A percentile compares a stretch with the other conserved stretches of the same genome.
Evolutionary conservation across 768 basidiomycete genomes (phyloP).

Genomic region (Lactarius sp.): DNA sequence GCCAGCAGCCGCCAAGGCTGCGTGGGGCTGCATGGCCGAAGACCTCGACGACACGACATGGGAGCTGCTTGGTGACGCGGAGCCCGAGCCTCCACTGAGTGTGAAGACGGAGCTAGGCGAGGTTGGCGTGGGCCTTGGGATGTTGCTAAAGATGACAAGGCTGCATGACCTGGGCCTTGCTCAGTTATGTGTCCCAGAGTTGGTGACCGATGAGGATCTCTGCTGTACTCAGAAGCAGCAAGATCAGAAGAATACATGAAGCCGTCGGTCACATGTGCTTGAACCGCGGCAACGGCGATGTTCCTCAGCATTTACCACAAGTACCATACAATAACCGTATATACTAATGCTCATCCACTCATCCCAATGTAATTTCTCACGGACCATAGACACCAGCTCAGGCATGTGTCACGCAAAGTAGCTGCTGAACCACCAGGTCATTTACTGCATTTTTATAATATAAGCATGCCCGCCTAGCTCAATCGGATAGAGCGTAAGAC

Average conservation of each 20-base stretch:
- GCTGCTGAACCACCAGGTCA: too few species aligned
- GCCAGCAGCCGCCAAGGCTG: conserved; percentile 55
- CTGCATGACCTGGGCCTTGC: conserved; percentile 68
- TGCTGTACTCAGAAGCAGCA: neutral
- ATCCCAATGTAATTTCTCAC: neutral
- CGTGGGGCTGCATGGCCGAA: conserved; percentile 65
- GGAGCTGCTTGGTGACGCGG: conserved; percentile 46
- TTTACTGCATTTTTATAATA: neutral
- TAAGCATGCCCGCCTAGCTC: conserved; percentile 47
- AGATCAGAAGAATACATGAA: neutral
- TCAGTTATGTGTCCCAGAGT: conserved; percentile 43
- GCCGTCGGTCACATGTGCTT: neutral
- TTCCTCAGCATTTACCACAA: neutral
- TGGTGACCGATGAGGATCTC: conserved; percentile 25
- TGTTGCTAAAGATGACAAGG: conserved; percentile 74
- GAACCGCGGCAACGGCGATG: neutral
- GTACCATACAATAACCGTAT: neutral
- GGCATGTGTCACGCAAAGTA: too few species aligned
- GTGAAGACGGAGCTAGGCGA: conserved; percentile 30
- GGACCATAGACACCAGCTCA: neutral
- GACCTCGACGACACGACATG: conserved; percentile 66
- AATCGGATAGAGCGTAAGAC: conserved; percentile 60
- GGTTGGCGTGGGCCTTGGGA: conserved; percentile 44
- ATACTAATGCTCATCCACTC: conserved; percentile 5
- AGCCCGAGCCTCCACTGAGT: conserved; percentile 23